Percentiles rank a stretch among this genome's conserved stretches.
phyloP scores from a whole-genome alignment of 352 stramenopile species.

The Poterioochromonas sp. region DNA sequence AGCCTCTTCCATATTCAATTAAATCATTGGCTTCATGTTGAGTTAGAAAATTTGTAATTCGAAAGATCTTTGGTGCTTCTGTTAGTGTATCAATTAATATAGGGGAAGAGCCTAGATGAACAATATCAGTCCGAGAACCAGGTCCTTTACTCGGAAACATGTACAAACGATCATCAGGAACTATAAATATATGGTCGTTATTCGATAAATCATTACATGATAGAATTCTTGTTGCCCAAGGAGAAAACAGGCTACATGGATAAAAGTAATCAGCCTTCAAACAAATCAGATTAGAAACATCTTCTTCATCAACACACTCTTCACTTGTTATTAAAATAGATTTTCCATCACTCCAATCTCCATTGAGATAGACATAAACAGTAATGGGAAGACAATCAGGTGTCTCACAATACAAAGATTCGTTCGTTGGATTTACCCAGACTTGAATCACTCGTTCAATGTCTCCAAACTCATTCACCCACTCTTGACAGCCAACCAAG shows the following conservation, averaged over 20 bases:
- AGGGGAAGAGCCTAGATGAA: neutral
- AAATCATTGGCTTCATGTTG: conserved; percentile 62
- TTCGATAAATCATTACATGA: neutral
- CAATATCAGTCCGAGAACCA: neutral
- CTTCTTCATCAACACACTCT: neutral
- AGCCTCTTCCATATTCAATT: conserved; percentile 62
- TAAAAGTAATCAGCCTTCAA: too few relatives aligned
- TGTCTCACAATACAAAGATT: too few relatives aligned
- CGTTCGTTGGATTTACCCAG: too few relatives aligned
- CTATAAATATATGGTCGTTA: neutral
- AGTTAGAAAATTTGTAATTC: conserved; percentile 72
- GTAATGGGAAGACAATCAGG: too few relatives aligned
- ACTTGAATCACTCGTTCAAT: too few relatives aligned
- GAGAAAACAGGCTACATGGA: neutral
- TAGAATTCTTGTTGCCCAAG: conserved; percentile 6
- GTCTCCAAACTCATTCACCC: too few relatives aligned
- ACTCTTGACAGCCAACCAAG: too few relatives aligned
- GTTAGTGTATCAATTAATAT: conserved; percentile 45
- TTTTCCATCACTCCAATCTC: neutral
- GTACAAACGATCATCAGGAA: neutral
- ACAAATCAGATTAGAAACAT: neutral
- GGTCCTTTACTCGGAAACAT: neutral
- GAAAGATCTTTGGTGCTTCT: conserved; percentile 59
- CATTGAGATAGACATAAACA: conserved; percentile 12
- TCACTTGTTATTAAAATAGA: neutral